Base-by-base conservation (phyloP, 176 grass and related monocot genomes). In the Microstegium vimineum region DNA sequence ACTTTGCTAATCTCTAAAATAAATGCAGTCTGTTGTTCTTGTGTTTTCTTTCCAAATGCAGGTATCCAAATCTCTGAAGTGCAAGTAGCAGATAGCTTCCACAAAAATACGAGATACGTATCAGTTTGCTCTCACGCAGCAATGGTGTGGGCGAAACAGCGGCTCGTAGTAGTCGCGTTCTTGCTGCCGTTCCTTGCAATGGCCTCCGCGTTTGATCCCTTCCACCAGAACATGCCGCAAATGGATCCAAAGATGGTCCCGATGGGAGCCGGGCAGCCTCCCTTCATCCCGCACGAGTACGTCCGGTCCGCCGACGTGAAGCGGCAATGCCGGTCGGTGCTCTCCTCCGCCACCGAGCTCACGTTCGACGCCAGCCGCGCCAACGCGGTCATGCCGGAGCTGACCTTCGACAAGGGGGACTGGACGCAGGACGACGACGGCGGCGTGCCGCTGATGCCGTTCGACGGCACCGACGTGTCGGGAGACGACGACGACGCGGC, bases 331-430 rank as follows among this genome's bases (percentile, higher is more conserved):
- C 33, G 20, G 2, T 85, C 91, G n/a, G 66, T 92, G 51, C 91
- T 97, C 54, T 82, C 89, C 28, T 33, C 85, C 22, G 82, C 75
- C 57, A 5, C 78, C 18, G 72, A 86, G 56, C 66, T 94, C 76
- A 76, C 64, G 5, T 97, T 90, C 52, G 89, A 97, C 43, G 89
- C 56, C 23, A 90, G 85, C 86, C 83, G 89, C 45, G 81, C 90
- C 67, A 65, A 82, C 7, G 91, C 71, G 0, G 83, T 94, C 46
- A 51, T 87, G 54, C 87, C 75, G 42, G 91, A 97, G 83, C 86
- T 94, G 0, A 89, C 87, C 1, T 92, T 97, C 72, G 26, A 75
- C 22, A 92, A 88, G 82, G 94, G 90, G 0, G 94, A 97, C 81
- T 94, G 94, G 94, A 42, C 45, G 56, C 92, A 94, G 77, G 76